Evolutionary conservation across 441 rosid species (phyloP), one percentile per base, ranked within the genome.

Genomic region (Populus hybrid): DNA sequence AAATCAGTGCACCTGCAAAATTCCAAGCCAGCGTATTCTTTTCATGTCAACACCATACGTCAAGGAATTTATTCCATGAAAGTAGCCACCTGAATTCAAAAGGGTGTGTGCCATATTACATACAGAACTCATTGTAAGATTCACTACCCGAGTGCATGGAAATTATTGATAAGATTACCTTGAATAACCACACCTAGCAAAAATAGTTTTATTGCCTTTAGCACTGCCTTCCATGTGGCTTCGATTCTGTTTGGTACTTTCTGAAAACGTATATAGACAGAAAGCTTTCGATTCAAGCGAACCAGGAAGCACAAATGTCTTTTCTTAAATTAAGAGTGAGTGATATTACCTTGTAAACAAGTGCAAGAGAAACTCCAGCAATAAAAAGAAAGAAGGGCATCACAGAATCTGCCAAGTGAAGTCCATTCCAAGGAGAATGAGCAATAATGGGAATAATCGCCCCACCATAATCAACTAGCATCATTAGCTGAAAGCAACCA

Each of bases 391-490:
- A 83, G 61, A 77, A 83, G 40, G 83, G 85, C 83, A 83, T 80
- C 14, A 83, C 85, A 72, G 80, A 72, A 77, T 83, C 85, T 18
- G 83, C 85, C 79, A 83, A 50, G 28, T 26, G 83, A 64, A 80
- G 85, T 11, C 79, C 85, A 36, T 80, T 83, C 85, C 85, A 77
- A 0, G 85, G 81, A 61, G 81, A 77, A 75, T 83, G 85, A 26
- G 81, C 81, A 31, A 77, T 80, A 6, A 80, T 80, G 33, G 83
- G 85, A 35, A 83, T 38, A 33, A 83, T 36, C 10, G 85, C 75
- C 16, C 83, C 85, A n/a, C 76, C 73, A 53, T 83, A 83, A 68
- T 83, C 85, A 42, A 83, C 85, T 21, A 83, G 40, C 79, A 83
- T 75, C 83, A 83, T 83, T 21, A 83, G 78, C 85, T 80, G 79